phyloP scores from a whole-genome alignment of 345 rosid species.

The Durio zibethinus region DNA sequence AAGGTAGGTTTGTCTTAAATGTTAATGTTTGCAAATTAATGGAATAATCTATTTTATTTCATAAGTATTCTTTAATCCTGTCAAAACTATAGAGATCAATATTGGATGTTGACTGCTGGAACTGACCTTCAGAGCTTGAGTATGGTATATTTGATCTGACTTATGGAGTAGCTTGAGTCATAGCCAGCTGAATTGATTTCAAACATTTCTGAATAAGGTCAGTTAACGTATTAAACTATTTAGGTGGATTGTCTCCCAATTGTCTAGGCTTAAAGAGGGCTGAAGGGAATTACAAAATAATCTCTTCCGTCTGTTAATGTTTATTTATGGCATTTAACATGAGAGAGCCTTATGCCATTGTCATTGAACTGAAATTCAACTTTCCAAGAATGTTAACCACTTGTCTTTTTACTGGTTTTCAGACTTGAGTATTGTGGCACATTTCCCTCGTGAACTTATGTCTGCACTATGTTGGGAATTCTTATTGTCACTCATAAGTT shows the following conservation, averaged over 20 bases:
- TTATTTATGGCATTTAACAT: background rate
- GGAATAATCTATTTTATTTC: background rate
- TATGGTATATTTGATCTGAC: conserved; percentile 24
- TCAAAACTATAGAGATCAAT: conserved; percentile 5
- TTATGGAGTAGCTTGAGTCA: conserved; percentile 31
- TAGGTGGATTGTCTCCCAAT: conserved; percentile 12
- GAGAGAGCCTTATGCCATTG: background rate
- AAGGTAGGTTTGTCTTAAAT: conserved; percentile 47
- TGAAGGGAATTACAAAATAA: background rate
- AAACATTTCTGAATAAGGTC: conserved; percentile 36
- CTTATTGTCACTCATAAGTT: background rate
- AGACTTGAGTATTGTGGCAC: background rate
- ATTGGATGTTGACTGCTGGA: conserved; percentile 29
- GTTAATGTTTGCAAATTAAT: conserved; percentile 8
- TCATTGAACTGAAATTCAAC: background rate
- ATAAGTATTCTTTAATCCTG: background rate
- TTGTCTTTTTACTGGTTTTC: background rate
- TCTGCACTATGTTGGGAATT: background rate
- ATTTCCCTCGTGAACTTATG: background rate
- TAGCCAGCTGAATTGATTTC: conserved; percentile 33
- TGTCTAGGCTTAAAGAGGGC: background rate
- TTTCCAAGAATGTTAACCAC: background rate
- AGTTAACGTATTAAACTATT: conserved; percentile 25
- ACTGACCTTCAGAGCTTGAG: conserved; percentile 28
- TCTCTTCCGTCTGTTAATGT: background rate